These are phyloP conservation scores for Pseudogymnoascus pannorum DNA, from an alignment of 2,329 filamentous ascomycete genomes.

Conservation along the genomic window DNA sequence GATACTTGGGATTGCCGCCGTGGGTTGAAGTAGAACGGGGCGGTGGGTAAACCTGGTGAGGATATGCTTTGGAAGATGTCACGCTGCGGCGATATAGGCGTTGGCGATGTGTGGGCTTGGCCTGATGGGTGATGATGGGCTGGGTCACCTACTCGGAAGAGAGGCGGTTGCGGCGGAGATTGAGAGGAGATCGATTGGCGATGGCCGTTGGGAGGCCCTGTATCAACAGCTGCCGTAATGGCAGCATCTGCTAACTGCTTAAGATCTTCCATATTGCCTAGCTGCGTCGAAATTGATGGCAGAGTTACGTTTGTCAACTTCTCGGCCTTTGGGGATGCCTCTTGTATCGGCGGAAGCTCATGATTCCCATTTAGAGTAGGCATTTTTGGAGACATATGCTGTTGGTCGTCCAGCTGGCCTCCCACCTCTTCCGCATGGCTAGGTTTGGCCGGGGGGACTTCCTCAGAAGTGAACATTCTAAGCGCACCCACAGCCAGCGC, in stretches of 20 bases:
- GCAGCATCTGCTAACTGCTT: conserved; percentile 22
- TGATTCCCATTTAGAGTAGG: neutral
- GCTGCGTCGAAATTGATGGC: conserved; percentile 25
- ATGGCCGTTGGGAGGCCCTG: conserved; percentile 4
- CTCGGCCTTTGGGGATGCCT: conserved; percentile 21
- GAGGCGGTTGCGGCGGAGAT: conserved; percentile 21
- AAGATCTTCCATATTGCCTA: conserved; percentile 20
- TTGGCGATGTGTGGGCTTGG: conserved; percentile 23
- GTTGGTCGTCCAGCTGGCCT: neutral
- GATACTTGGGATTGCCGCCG: conserved; percentile 23
- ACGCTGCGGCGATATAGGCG: conserved; percentile 24
- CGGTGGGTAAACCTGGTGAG: conserved; percentile 22
- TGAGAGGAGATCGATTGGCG: conserved; percentile 21
- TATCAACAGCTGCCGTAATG: neutral
- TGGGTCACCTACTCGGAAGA: conserved; percentile 16
- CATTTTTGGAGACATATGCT: neutral
- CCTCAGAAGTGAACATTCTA: conserved; percentile 5
- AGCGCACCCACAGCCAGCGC: conserved; percentile 13
- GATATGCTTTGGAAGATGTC: conserved; percentile 34
- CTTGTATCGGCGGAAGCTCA: conserved; percentile 26
- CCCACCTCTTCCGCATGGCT: neutral
- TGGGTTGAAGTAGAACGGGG: conserved; percentile 15
- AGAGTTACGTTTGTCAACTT: conserved; percentile 24
- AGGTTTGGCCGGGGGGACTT: neutral
- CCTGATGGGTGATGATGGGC: conserved; percentile 18